Percentiles rank a stretch among this genome's conserved stretches.
phyloP scores from a whole-genome alignment of 805 yeast genomes.

The Candida maltosa region DNA sequence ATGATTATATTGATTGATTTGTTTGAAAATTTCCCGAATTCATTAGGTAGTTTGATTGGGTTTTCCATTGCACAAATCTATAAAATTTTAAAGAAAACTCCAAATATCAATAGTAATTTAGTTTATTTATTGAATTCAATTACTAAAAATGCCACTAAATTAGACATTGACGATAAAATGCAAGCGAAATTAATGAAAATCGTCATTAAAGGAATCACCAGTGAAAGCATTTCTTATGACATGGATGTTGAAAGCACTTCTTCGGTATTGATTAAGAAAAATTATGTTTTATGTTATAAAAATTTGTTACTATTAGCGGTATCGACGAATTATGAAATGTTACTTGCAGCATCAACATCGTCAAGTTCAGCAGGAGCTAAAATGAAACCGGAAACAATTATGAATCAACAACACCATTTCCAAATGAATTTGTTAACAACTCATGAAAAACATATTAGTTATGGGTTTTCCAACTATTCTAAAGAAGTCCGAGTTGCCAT shows the following conservation, averaged over 20 bases:
- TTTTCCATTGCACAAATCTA: slow-evolving; percentile 34
- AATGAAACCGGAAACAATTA: slow-evolving; percentile 39
- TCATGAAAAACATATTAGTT: slow-evolving; percentile 26
- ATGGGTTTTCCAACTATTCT: slow-evolving; percentile 28
- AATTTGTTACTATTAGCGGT: slow-evolving; percentile 30
- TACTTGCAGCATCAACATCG: slow-evolving; percentile 33
- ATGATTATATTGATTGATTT: slow-evolving; percentile 34
- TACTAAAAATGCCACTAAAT: slow-evolving; percentile 31
- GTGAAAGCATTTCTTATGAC: slow-evolving; percentile 16
- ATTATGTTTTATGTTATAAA: slow-evolving; percentile 29
- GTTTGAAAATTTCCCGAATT: slow-evolving; percentile 34
- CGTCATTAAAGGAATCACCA: slow-evolving; percentile 23
- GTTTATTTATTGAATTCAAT: slow-evolving; percentile 28
- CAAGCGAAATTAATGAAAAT: slow-evolving; percentile 34
- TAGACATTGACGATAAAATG: slow-evolving; percentile 39
- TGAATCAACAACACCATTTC: slow-evolving; percentile 37
- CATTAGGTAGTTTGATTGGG: slow-evolving; percentile 31
- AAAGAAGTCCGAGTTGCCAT: slow-evolving; percentile 36
- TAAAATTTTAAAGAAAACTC: slow-evolving; percentile 35
- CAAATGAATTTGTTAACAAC: slow-evolving; percentile 26
- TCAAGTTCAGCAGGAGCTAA: slow-evolving; percentile 33
- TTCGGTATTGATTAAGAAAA: slow-evolving; percentile 25
- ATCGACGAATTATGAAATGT: slow-evolving; percentile 33
- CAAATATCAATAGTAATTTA: slow-evolving; percentile 22
- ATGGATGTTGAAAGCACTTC: slow-evolving; percentile 14